phyloP scores from a whole-genome alignment of 1,284 basidiomycete genomes.

The Cryptococcus sp. region DNA sequence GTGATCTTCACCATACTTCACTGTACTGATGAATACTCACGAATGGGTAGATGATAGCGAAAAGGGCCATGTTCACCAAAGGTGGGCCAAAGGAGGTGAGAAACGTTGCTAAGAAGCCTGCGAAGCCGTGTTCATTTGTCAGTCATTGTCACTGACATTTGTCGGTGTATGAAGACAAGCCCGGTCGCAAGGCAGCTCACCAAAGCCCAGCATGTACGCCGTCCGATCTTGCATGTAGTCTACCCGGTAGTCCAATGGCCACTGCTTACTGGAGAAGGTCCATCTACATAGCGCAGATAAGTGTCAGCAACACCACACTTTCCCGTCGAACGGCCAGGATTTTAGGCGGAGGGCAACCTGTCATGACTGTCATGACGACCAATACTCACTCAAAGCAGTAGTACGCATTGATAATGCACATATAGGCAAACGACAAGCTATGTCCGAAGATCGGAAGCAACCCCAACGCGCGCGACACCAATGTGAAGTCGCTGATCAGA shows the following conservation, averaged over 20 bases:
- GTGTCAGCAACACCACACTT: background rate
- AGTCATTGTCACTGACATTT: background rate
- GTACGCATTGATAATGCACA: conserved; percentile 51
- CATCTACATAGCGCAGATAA: conserved; percentile 27
- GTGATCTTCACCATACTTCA: background rate
- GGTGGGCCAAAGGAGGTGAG: conserved; percentile 49
- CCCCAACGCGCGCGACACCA: conserved; percentile 43
- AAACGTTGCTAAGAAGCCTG: conserved; percentile 46
- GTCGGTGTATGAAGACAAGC: background rate
- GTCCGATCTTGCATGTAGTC: conserved; percentile 44
- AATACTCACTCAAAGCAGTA: conserved; percentile 53
- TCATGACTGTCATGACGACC: background rate
- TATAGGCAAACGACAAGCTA: conserved; percentile 38
- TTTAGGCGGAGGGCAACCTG: background rate
- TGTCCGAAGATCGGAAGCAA: conserved; percentile 47
- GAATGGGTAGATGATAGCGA: conserved; percentile 53
- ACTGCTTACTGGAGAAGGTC: conserved; percentile 43
- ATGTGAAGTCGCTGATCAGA: conserved; percentile 51
- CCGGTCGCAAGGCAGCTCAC: conserved; percentile 21
- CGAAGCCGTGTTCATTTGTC: background rate
- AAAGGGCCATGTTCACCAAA: conserved; percentile 52
- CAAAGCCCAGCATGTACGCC: conserved; percentile 52
- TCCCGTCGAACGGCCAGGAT: too few relatives aligned
- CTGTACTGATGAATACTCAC: conserved; percentile 26
- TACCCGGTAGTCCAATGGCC: conserved; percentile 43